Evolutionary conservation across 768 basidiomycete genomes (phyloP).

Genomic region (Boletus sp.): DNA sequence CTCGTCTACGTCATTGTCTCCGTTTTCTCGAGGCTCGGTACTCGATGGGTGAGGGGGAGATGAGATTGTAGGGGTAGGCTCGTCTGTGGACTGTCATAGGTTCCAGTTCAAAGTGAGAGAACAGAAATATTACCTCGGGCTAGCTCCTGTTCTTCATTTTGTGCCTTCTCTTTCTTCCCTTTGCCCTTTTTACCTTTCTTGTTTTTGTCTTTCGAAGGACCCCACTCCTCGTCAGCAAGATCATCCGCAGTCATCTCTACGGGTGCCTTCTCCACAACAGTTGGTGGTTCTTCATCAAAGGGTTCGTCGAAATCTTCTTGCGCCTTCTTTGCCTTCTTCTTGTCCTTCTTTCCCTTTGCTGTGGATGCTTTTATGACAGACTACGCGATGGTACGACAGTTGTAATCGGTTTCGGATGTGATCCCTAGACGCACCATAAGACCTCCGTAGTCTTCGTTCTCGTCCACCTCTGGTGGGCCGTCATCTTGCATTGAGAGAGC

Average conservation of each 20-base stretch:
- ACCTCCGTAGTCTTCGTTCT: conserved; percentile 68
- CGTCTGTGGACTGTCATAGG: conserved; percentile 13
- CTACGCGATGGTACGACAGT: conserved; percentile 32
- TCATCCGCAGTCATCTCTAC: conserved; percentile 65
- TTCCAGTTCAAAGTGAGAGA: background rate
- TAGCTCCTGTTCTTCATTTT: conserved; percentile 13
- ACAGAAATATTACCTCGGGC: conserved; percentile 7
- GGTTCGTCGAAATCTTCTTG: conserved; percentile 32
- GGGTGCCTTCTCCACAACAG: conserved; percentile 36
- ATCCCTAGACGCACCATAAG: conserved; percentile 57
- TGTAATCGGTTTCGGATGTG: background rate
- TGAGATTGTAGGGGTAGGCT: conserved; percentile 22
- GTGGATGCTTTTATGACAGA: conserved; percentile 60
- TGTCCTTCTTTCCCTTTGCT: conserved; percentile 51
- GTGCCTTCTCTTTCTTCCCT: conserved; percentile 19
- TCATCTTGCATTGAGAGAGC: conserved; percentile 42
- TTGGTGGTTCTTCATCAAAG: conserved; percentile 23
- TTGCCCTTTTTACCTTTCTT: conserved; percentile 24
- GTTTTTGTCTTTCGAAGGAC: conserved; percentile 33
- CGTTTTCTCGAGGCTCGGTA: conserved; percentile 34
- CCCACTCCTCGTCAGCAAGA: conserved; percentile 72
- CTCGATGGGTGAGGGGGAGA: conserved; percentile 28
- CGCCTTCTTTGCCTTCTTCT: conserved; percentile 44
- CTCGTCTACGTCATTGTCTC: conserved; percentile 44
- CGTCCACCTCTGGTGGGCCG: conserved; percentile 44